Conservation (phyloP, 805 yeast genomes). For the Hanseniaspora clermontiae region DNA sequence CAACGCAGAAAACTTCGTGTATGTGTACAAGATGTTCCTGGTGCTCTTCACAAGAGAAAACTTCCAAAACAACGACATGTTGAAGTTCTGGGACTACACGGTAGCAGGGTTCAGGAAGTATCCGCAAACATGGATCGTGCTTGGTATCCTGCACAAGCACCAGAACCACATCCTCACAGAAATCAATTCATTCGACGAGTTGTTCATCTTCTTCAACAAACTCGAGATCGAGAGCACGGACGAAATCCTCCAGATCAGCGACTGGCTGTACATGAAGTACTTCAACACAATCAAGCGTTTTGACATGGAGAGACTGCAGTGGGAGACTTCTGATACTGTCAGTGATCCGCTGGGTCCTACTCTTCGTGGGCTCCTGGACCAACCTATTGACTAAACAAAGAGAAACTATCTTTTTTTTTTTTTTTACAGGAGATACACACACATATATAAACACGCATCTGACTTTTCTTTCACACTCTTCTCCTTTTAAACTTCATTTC, state of each 20-base stretch:
- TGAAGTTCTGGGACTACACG: constrained; percentile 9
- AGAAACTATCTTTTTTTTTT: too few relatives aligned
- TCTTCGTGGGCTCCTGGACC: constrained; percentile 1
- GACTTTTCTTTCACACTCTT: background rate
- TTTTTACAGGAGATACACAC: too few relatives aligned
- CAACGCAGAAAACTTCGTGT: constrained; percentile 80
- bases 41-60: constrained; percentile 88
- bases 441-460: too few relatives aligned
- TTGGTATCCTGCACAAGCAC: constrained; percentile 81
- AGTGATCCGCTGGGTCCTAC: background rate
- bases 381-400: background rate
- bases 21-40: constrained; percentile 85
- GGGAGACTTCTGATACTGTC: background rate
- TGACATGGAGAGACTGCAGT: constrained; percentile 14
- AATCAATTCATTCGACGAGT: constrained; percentile 73
- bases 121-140: constrained; percentile 36
- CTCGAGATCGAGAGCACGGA: constrained; percentile 65
- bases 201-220: constrained; percentile 84
- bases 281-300: constrained; percentile 53
- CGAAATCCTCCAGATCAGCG: constrained; percentile 72
- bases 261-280: constrained; percentile 67
- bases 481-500: constrained; percentile 5
- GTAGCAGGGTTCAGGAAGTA: constrained; percentile 2
- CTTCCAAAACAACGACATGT: constrained; percentile 48
- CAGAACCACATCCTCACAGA: constrained; percentile 57